Base-by-base conservation (phyloP, 768 basidiomycete genomes). In the Termitomyces eurrhizus region DNA sequence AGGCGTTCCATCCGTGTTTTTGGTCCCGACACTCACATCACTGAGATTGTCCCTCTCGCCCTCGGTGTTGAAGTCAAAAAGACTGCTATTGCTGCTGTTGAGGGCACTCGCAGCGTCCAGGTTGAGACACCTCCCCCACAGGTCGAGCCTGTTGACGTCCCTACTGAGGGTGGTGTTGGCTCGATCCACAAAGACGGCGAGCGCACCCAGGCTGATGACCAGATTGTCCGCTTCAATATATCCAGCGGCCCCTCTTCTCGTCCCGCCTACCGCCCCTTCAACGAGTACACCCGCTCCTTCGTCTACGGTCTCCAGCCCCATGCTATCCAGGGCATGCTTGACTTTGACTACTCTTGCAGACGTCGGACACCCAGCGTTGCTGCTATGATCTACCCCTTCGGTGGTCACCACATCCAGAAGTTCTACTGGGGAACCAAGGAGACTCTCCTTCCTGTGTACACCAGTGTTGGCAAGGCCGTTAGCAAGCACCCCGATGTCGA, bases 381-480 rank as follows among this genome's bases (percentile, higher is more conserved):
- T 33, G 97, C 97, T 42, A 99, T 98, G 96, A 97, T 99, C 73
- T 99, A 99, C 76, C 97, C 96, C 72, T 99, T 99, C 77, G 97
- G 96, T 71, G 96, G 96, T 21, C 96, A 98, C 79, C 97, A 98
- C 79, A 97, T 98, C 76, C 97, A 99, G 80, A 99, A 99, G 81
- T 98, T 99, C 86, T 98, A 99, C 84, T 98, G 97, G 97, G 97
- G 97, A 58, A 98, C 97, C 44, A 94, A 93, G 80, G 97, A 98
- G 82, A 96, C 96, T 3, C 89, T 99, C 52, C 87, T 99, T 42
- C 97, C 97, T 54, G 96, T 99, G 46, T 99, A 97, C 81, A 96
- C 95, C 21, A 86, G 86, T 58, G 82, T 97, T 66, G 85, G 85
- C 57, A 96, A 98, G 70, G 96, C 96, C 14, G 86, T 90, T 65